Evolutionary conservation across 768 basidiomycete genomes (phyloP).

Genomic region (Leccinum broughii): DNA sequence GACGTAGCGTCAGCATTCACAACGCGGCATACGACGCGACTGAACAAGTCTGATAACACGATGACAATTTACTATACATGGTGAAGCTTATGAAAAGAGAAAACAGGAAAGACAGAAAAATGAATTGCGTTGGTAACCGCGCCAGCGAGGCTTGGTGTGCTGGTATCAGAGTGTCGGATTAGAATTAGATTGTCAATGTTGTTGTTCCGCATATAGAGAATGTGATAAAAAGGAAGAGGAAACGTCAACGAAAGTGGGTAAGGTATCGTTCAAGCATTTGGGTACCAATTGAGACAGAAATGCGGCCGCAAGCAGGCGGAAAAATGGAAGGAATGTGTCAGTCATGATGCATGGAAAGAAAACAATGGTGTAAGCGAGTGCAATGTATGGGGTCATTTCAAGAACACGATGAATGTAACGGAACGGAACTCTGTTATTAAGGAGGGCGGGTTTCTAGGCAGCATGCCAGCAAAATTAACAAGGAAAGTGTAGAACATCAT

Average conservation of each 20-base stretch:
- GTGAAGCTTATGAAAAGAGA: slow-evolving; percentile 13
- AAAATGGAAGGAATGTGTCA: slow-evolving; percentile 33
- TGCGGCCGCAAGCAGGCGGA: slow-evolving; percentile 20
- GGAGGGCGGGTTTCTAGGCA: slow-evolving; percentile 21
- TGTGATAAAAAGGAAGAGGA: slow-evolving; percentile 32
- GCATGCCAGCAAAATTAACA: slow-evolving; percentile 8
- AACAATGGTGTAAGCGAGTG: slow-evolving; percentile 30
- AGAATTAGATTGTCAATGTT: slow-evolving; percentile 32
- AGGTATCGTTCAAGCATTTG: slow-evolving; percentile 36
- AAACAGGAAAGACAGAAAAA: not conserved
- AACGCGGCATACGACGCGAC: slow-evolving; percentile 73
- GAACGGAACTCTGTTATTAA: slow-evolving; percentile 24
- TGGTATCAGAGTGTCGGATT: slow-evolving; percentile 30
- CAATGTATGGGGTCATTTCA: slow-evolving; percentile 21
- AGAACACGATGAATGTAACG: slow-evolving; percentile 24
- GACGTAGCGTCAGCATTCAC: slow-evolving; percentile 94
- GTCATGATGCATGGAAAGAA: slow-evolving; percentile 29
- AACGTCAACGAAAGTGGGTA: slow-evolving; percentile 33
- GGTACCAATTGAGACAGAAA: slow-evolving; percentile 27
- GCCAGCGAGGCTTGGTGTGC: slow-evolving; percentile 21
- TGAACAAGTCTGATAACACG: slow-evolving; percentile 15
- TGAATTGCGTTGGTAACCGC: slow-evolving; percentile 16
- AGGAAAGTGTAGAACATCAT: slow-evolving; percentile 16
- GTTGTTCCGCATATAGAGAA: slow-evolving; percentile 38
- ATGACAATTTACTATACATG: slow-evolving; percentile 24